Conservation (phyloP, 2,329 filamentous ascomycete species). For the Pyrenophora teres region DNA sequence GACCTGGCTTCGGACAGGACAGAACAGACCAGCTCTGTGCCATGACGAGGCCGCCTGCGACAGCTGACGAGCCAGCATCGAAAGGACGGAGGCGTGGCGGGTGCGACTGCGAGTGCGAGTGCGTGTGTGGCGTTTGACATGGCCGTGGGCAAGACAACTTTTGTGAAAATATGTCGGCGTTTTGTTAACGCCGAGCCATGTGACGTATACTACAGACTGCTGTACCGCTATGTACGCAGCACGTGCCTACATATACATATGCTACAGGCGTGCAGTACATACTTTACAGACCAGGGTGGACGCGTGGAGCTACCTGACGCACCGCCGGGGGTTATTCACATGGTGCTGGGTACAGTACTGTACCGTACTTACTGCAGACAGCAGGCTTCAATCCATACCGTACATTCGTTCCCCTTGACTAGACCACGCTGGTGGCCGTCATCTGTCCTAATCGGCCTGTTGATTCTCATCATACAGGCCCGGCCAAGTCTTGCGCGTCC, state of each 20-base stretch:
- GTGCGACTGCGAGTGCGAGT: neutral
- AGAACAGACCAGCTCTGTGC: slow-evolving; percentile 29
- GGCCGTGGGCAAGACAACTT: neutral
- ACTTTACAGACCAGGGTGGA: neutral
- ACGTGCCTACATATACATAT: no score
- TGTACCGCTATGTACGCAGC: no score
- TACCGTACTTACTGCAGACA: no score
- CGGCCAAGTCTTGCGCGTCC: neutral
- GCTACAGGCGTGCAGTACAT: no score
- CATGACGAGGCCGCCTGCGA: slow-evolving; percentile 25
- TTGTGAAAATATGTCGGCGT: slow-evolving; percentile 15
- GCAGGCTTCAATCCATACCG: no score
- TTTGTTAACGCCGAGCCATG: slow-evolving; percentile 13
- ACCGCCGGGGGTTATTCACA: no score
- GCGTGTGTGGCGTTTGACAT: slow-evolving; percentile 5
- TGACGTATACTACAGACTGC: neutral
- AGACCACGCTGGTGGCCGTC: neutral
- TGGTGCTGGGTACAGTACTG: no score
- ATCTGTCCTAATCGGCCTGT: no score
- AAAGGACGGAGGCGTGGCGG: slow-evolving; percentile 1
- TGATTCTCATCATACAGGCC: no score
- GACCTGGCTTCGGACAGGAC: slow-evolving; percentile 19
- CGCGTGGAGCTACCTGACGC: slow-evolving; percentile 3
- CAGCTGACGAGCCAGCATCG: slow-evolving; percentile 37
- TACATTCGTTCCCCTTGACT: neutral